Evolutionary conservation across 2,329 filamentous ascomycete species (phyloP), one percentile per base, ranked within the genome.

Genomic region (Keithomyces neogunnii): DNA sequence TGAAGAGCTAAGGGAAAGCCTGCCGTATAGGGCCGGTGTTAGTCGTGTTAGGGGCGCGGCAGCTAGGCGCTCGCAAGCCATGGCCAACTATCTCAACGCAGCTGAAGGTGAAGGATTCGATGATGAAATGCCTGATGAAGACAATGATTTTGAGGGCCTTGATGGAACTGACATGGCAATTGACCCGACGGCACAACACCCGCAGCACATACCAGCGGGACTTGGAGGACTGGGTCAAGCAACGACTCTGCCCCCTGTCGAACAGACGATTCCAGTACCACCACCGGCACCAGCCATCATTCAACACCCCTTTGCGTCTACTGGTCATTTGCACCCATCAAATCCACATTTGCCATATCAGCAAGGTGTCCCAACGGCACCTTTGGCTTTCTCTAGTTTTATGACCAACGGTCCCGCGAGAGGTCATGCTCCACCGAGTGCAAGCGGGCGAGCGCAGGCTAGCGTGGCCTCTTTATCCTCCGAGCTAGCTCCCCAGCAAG

Each of bases 51-150:
- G 55, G 7, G 52, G 56, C 19, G 45, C 51, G 11, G 53, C 51
- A 26, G 52, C 54, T 4, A 53, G 45, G 45, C 53, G 56, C 5
- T 52, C 53, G 3, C 49, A 56, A 5, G 56, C 51, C 30, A 54
- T 60, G 28, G 55, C 59, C 8, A 57, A 50, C 40, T 53, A 56
- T 7, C 39, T 60, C 13, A 56, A 59, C 28, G 49, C 55, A 5
- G 56, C 58, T 4, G 63, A 62, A 11, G 69, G 66, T 29, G 66
- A 66, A 13, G 63, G 60, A 29, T 70, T 67, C 28, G 72, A 74
- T 31, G 71, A 75, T 19, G 71, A 73, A 35, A 70, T 67, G 58
- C 63, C 63, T 2, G 72, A 73, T 11, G 71, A 73, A n/a, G 70
- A 73, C n/a, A 69, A 73, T 39, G 69, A 70, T 26, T 68, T 70